Evolutionary conservation across 2,329 filamentous ascomycete genomes (phyloP).

Genomic region (Lachnellula cervina): DNA sequence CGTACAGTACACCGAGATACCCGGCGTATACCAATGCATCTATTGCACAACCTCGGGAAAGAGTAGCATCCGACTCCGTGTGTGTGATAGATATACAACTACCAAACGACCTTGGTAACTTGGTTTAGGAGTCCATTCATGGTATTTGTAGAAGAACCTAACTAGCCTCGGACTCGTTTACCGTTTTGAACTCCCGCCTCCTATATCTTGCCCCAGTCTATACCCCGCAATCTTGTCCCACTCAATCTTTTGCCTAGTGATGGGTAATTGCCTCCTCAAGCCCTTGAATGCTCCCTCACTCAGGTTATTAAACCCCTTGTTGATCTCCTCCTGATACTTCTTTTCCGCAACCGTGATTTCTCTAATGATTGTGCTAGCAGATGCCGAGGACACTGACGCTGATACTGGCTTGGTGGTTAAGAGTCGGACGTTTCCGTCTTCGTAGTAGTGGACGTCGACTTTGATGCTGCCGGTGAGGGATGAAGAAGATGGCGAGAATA

Average conservation of each 20-base stretch:
- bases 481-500: slow-evolving; percentile 65
- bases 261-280: slow-evolving; percentile 84
- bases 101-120: too few relatives aligned
- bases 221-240: slow-evolving; percentile 99
- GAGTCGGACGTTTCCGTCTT: slow-evolving; percentile 94
- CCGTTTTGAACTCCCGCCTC: slow-evolving; percentile 57
- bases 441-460: slow-evolving; percentile 98
- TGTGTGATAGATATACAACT: neutral
- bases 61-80: neutral
- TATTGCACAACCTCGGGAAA: neutral
- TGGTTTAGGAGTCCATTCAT: neutral
- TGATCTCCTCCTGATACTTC: slow-evolving; percentile 94
- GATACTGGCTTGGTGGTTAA: slow-evolving; percentile 77
- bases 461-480: slow-evolving; percentile 75
- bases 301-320: slow-evolving; percentile 79
- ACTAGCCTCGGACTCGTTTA: slow-evolving; percentile 27
- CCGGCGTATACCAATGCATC: too few relatives aligned
- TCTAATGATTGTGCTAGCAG: slow-evolving; percentile 58
- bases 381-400: slow-evolving; percentile 54
- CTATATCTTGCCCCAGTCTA: slow-evolving; percentile 75
- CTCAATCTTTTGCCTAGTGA: slow-evolving; percentile 97
- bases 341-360: slow-evolving; percentile 78
- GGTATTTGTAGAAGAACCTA: neutral
- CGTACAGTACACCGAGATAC: too few relatives aligned
- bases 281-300: slow-evolving; percentile 96